Base-by-base conservation (phyloP, 2,329 filamentous ascomycete species). In the Penicillium aurantiogriseum region DNA sequence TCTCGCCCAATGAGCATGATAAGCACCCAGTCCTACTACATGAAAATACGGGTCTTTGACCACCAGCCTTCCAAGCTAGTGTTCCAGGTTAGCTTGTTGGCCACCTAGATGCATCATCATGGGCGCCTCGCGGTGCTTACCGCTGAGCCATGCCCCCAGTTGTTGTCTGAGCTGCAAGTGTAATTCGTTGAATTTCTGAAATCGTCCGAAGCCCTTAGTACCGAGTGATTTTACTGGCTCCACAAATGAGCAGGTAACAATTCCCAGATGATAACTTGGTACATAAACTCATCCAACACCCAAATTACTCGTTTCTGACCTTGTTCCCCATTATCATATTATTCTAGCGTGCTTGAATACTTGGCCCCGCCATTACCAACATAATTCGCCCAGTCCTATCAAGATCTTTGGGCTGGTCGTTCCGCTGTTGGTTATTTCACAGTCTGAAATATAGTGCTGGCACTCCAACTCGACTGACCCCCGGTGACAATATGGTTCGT, bases 11-110 rank as follows among this genome's bases (percentile, higher is more conserved):
- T 54, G 45, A 55, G 54, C 35, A 11, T 27, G 39, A 27, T 21
- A 25, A 51, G n/a, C 19, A 57, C 31, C 8, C 17, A 23, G 39
- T 29, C 42, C 36, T 39, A 25, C 21, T 17, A 23, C 7, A 43
- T 48, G 39, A 50, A 50, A 50, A 43, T 31, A 29, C 31, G 23
- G 29, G 9, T 55, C 42, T 27, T 25, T 25, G 31, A 8, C 25
- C 46, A 40, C 39, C 25, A 43, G 35, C 39, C 11, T 23, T 33
- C 29, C 25, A 45, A 25, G 21, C 58, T 57, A 57, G 54, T 54
- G 58, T 60, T 54, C 45, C 58, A 60, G 23, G 49, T 57, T 57
- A 42, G 47, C 51, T 45, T 60, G 50, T 36, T 27, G 50, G 51
- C 54, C 49, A 40, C 40, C 51, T 29, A 55, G 54, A 45, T 36